Evolutionary conservation across 768 basidiomycete genomes (phyloP).

Genomic region (Pseudohyphozyma bogoriensis): DNA sequence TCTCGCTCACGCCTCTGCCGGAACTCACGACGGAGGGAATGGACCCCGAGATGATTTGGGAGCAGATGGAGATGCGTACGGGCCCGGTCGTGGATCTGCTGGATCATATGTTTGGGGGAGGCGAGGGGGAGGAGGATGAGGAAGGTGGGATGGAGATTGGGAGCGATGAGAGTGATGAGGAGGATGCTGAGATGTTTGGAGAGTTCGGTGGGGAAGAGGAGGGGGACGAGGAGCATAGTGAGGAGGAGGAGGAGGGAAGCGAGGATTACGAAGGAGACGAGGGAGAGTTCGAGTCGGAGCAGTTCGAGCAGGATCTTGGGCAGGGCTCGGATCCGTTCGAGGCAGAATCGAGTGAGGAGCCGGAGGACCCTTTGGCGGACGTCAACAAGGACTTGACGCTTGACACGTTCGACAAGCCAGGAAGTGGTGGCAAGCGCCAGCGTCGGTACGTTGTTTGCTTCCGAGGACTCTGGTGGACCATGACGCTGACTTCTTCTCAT

Average conservation of each 20-base stretch:
- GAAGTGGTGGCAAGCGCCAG: not conserved
- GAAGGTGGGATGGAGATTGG: constrained; percentile 25
- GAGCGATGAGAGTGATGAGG: constrained; percentile 32
- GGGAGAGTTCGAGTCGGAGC: constrained; percentile 2
- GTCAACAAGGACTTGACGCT: constrained; percentile 7
- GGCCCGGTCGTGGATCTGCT: constrained; percentile 47
- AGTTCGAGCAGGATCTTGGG: not conserved
- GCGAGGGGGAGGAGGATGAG: constrained; percentile 32
- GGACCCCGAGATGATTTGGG: constrained; percentile 83
- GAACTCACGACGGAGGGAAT: constrained; percentile 53
- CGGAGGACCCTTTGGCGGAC: constrained; percentile 6
- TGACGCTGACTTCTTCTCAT: not conserved
- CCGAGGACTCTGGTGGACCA: not conserved
- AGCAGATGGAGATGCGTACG: constrained; percentile 75
- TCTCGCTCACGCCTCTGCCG: constrained; percentile 56
- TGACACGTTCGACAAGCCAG: constrained; percentile 21
- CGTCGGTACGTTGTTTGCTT: not conserved
- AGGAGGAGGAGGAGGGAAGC: constrained; percentile 28
- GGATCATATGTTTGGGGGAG: constrained; percentile 35
- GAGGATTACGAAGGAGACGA: constrained; percentile 21
- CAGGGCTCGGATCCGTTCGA: constrained; percentile 11
- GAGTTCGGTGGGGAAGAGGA: constrained; percentile 33
- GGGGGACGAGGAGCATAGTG: constrained; percentile 32
- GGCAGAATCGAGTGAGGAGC: constrained; percentile 28
- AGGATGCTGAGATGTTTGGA: constrained; percentile 36